phyloP scores from a whole-genome alignment of 2,329 filamentous ascomycete genomes.

The Colletotrichum sp. region DNA sequence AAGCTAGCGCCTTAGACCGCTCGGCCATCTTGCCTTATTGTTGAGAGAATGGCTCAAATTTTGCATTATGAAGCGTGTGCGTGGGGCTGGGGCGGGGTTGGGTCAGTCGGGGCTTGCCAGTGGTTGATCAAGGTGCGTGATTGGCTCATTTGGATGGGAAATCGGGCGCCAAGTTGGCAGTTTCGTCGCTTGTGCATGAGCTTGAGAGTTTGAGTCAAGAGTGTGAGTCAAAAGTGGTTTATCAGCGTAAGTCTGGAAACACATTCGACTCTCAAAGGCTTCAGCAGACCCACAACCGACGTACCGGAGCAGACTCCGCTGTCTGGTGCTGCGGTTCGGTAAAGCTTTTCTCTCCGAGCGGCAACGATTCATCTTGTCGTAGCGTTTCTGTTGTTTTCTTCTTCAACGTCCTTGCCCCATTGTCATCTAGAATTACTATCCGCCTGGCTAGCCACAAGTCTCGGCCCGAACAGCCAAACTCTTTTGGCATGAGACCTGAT shows the following conservation, averaged over 20 bases:
- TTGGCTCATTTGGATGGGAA: not conserved
- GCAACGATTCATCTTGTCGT: not conserved
- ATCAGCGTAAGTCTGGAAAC: not conserved
- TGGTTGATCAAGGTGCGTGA: not conserved
- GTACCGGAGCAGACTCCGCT: not conserved
- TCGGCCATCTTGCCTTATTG: not conserved
- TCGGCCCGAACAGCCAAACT: not conserved
- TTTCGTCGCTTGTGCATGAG: not conserved
- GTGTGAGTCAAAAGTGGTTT: not conserved
- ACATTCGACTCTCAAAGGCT: not conserved
- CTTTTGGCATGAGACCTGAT: not conserved
- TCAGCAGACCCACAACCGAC: not conserved
- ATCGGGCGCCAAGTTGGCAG: not conserved
- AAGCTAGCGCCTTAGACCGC: not conserved
- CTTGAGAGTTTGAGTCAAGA: not conserved
- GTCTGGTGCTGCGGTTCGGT: not conserved
- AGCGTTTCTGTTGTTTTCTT: not conserved
- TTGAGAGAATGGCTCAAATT: accelerated
- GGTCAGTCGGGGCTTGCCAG: not conserved
- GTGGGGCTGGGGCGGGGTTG: not conserved
- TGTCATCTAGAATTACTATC: not conserved
- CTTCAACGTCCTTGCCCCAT: not conserved
- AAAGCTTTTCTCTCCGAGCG: not conserved
- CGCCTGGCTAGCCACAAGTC: not conserved
- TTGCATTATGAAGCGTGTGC: not conserved